Evolutionary conservation across 768 basidiomycete species (phyloP).

Genomic region (Kwoniella bestiolae): DNA sequence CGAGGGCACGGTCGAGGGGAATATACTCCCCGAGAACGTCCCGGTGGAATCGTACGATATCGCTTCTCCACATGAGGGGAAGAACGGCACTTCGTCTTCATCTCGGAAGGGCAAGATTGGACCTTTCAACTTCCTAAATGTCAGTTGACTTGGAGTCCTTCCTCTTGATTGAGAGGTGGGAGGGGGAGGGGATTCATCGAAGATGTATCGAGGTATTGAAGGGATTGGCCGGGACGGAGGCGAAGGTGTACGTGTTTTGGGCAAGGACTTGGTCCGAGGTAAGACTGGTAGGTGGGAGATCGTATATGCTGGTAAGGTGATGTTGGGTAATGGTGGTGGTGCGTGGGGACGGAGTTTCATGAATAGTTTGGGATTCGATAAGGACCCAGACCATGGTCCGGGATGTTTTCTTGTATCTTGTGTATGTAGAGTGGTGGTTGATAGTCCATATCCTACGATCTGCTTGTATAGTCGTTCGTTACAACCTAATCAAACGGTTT

Average conservation of each 20-base stretch:
- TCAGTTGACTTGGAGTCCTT: background rate
- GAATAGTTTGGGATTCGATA: background rate
- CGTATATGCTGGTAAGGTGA: conserved; percentile 12
- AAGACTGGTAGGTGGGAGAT: background rate
- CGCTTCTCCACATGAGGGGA: conserved; percentile 30
- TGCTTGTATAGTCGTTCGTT: background rate
- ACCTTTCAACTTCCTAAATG: background rate
- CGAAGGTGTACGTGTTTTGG: background rate
- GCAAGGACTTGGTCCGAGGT: background rate
- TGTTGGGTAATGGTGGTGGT: background rate
- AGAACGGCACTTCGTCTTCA: conserved; percentile 22
- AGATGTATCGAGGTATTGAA: background rate
- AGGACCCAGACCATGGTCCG: background rate
- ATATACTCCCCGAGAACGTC: conserved; percentile 27
- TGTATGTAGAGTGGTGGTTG: background rate
- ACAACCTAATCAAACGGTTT: too few relatives aligned
- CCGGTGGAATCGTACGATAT: conserved; percentile 3
- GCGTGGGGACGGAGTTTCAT: background rate
- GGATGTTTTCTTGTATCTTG: conserved; percentile 10
- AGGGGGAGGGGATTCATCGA: background rate
- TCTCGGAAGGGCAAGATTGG: conserved; percentile 14
- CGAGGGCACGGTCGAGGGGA: conserved; percentile 7
- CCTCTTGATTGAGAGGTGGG: background rate
- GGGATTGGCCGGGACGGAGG: background rate
- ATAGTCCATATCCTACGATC: background rate